These are phyloP conservation scores for Teratosphaeria nubilosa DNA, from an alignment of 2,329 filamentous ascomycete genomes.

Conservation along the genomic window DNA sequence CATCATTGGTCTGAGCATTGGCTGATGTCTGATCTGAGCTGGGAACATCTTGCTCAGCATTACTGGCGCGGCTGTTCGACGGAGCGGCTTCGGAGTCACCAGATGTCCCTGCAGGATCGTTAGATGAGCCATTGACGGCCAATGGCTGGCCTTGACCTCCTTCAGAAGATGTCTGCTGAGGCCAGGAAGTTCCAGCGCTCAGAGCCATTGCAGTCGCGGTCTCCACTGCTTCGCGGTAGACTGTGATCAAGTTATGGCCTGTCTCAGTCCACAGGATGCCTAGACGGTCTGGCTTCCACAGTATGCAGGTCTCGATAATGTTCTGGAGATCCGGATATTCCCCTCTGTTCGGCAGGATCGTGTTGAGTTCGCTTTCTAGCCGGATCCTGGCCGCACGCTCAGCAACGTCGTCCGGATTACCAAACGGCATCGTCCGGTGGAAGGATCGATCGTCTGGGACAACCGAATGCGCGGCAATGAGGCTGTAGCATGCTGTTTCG, in stretches of 20 bases:
- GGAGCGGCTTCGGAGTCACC: background rate
- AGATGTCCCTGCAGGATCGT: background rate
- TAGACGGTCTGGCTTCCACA: background rate
- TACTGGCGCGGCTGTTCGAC: background rate
- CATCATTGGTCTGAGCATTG: no score
- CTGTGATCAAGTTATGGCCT: background rate
- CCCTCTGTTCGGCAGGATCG: background rate
- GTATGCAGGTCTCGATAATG: background rate
- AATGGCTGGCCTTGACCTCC: background rate
- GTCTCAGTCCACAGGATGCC: background rate
- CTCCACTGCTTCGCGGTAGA: background rate
- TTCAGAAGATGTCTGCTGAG: background rate
- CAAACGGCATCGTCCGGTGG: background rate
- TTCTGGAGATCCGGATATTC: background rate
- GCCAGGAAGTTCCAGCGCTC: background rate
- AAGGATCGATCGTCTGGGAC: background rate
- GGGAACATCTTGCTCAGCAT: no score
- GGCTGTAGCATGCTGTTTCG: background rate
- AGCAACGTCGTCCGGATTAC: background rate
- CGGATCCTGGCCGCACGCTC: background rate
- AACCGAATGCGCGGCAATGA: background rate
- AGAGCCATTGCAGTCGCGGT: background rate
- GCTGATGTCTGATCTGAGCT: no score
- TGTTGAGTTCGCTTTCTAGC: background rate
- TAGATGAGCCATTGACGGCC: background rate